Evolutionary conservation across 75 land plant genomes (phyloP).

Genomic region (Adiantum capillusveneris): DNA sequence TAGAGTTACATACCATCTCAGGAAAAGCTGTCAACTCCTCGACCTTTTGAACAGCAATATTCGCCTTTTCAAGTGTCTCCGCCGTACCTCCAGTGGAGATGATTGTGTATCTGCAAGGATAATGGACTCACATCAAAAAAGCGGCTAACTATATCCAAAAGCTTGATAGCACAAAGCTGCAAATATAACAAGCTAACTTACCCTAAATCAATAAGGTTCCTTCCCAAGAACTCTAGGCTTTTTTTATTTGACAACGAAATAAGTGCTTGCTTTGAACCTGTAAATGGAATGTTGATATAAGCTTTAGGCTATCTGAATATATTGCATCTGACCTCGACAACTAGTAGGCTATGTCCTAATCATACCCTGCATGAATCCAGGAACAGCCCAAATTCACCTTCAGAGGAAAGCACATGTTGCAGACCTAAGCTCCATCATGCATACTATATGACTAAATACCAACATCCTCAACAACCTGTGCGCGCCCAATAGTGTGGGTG

Average conservation of each 20-base stretch:
- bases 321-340: too few relatives aligned
- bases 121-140: background rate
- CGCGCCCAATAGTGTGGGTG: too few relatives aligned
- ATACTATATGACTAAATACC: too few relatives aligned
- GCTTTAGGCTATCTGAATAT: too few relatives aligned
- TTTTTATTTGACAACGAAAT: constrained; percentile 88
- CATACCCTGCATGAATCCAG: too few relatives aligned
- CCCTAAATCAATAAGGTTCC: constrained; percentile 70
- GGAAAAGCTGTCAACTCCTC: constrained; percentile 78
- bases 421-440: too few relatives aligned
- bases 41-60: constrained; percentile 69
- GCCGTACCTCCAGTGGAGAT: constrained; percentile 96
- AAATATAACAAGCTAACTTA: constrained; percentile 7
- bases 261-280: constrained; percentile 65
- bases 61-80: constrained; percentile 52
- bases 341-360: too few relatives aligned
- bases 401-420: too few relatives aligned
- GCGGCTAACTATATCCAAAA: background rate
- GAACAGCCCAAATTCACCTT: too few relatives aligned
- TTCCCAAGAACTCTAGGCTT: constrained; percentile 61
- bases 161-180: background rate
- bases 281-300: too few relatives aligned
- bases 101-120: constrained; percentile 41
- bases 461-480: too few relatives aligned
- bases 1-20: constrained; percentile 60